Conservation (phyloP, 768 basidiomycete genomes). For the Lactarius tabidus region DNA sequence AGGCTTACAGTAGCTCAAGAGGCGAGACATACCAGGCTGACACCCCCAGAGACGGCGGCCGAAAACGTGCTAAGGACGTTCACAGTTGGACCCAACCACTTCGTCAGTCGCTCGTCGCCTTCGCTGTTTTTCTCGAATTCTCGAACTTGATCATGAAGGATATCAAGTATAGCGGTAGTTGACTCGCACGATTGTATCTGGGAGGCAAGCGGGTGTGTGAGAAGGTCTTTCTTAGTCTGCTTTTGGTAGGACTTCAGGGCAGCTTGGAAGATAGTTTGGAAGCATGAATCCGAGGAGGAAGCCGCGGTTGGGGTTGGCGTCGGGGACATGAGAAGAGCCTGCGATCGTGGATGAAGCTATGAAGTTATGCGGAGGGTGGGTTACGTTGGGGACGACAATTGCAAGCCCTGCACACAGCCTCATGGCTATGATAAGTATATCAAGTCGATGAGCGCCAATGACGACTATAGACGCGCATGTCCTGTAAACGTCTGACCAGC, state of each 20-base stretch:
- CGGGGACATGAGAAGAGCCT: not conserved
- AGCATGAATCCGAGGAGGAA: not conserved
- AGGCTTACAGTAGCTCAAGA: not conserved
- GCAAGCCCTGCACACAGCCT: no score
- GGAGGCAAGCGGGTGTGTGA: not conserved
- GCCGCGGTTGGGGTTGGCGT: not conserved
- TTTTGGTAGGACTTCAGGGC: not conserved
- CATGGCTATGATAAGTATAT: no score
- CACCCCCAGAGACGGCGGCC: not conserved
- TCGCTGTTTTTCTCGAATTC: not conserved
- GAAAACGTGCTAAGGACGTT: not conserved
- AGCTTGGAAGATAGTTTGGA: not conserved
- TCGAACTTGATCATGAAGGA: not conserved
- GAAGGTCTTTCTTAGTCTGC: not conserved
- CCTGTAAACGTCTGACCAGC: no score
- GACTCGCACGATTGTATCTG: not conserved
- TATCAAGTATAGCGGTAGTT: not conserved
- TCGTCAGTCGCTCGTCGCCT: not conserved
- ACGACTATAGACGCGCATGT: no score
- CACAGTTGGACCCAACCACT: not conserved
- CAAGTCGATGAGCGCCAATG: no score
- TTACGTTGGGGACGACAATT: no score
- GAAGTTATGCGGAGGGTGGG: no score
- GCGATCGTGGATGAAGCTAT: no score
- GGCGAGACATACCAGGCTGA: not conserved